phyloP scores from a whole-genome alignment of 306 rosid species.

The Pueraria montana region DNA sequence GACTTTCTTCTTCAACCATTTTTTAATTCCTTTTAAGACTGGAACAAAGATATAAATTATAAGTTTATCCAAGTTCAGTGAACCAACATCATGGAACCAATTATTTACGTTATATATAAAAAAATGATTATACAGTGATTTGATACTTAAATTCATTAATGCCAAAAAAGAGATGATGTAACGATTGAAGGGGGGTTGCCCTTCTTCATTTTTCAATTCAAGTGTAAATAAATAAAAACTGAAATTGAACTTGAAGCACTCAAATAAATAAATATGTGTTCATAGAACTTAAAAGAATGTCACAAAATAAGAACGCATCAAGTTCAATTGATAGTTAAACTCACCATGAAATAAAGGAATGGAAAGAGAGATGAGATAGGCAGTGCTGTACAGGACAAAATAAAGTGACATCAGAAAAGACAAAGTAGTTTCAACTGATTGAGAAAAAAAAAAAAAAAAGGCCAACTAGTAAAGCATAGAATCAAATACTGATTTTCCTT shows the following conservation, averaged over 20 bases:
- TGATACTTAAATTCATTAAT: neutral
- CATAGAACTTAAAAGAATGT: neutral
- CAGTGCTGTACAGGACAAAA: slow-evolving; percentile 50
- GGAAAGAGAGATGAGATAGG: slow-evolving; percentile 63
- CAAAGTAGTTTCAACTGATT: neutral
- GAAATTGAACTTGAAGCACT: neutral
- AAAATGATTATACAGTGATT: neutral
- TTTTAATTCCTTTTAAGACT: neutral
- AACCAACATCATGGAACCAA: neutral
- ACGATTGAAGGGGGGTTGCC: neutral
- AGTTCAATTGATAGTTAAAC: neutral
- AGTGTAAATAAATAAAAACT: neutral
- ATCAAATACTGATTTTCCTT: neutral
- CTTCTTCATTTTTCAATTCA: neutral
- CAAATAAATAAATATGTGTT: neutral
- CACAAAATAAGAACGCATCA: slow-evolving; percentile 1
- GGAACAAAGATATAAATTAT: neutral
- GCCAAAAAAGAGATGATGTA: neutral
- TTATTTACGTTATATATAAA: neutral
- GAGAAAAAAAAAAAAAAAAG: neutral
- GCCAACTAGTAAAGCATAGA: neutral
- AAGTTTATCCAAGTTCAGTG: neutral
- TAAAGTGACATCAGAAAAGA: slow-evolving; percentile 5
- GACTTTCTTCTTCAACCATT: too few species aligned
- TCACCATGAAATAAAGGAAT: slow-evolving; percentile 67